These are phyloP conservation scores for Harringtonia lauricola DNA, from an alignment of 2,329 filamentous ascomycete genomes.

Conservation along the genomic window DNA sequence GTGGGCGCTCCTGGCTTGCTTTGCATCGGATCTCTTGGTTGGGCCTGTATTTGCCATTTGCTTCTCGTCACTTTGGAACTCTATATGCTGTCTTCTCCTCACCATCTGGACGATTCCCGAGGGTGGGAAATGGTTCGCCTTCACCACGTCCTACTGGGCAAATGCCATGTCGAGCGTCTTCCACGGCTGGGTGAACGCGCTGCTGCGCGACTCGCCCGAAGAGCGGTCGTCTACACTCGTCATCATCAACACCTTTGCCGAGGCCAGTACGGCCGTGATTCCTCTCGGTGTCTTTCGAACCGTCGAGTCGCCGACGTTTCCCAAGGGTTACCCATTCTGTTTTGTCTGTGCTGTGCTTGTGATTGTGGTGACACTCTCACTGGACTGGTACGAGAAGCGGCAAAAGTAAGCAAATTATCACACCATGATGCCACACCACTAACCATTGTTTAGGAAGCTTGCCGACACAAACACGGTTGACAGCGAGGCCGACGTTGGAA, in stretches of 20 bases:
- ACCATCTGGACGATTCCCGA: slow-evolving; percentile 47
- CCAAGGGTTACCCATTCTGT: slow-evolving; percentile 31
- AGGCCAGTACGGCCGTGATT: slow-evolving; percentile 45
- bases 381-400: no score
- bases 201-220: slow-evolving; percentile 31
- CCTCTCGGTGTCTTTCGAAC: slow-evolving; percentile 38
- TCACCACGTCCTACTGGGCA: slow-evolving; percentile 34
- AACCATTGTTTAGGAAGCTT: no score
- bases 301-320: slow-evolving; percentile 28
- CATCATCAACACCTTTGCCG: slow-evolving; percentile 38
- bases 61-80: slow-evolving; percentile 36
- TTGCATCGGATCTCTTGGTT: slow-evolving; percentile 40
- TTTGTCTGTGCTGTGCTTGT: no score
- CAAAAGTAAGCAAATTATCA: no score
- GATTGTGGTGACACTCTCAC: no score
- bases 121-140: slow-evolving; percentile 40
- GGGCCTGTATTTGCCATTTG: slow-evolving; percentile 46
- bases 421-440: no score
- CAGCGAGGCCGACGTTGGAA: no score
- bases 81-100: slow-evolving; percentile 40
- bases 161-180: slow-evolving; percentile 42
- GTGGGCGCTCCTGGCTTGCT: slow-evolving; percentile 41
- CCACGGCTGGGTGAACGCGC: slow-evolving; percentile 44
- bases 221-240: slow-evolving; percentile 22
- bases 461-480: no score